phyloP scores from a whole-genome alignment of 345 rosid genomes.

The Melaleuca alternifolia region DNA sequence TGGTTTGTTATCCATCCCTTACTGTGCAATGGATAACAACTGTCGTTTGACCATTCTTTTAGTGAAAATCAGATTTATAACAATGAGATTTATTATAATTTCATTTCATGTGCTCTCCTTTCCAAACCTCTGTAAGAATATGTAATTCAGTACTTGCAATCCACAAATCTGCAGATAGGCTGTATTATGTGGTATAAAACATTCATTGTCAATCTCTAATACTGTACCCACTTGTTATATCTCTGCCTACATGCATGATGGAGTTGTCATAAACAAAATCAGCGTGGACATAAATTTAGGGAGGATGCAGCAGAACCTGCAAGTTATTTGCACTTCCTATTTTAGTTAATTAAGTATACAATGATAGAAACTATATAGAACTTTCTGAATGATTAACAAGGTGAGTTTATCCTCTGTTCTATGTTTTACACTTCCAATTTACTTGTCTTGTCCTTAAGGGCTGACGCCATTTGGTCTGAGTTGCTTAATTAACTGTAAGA shows the following conservation, averaged over 20 bases:
- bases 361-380: not conserved
- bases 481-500: not conserved
- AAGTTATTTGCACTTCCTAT: not conserved
- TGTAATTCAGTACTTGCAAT: not conserved
- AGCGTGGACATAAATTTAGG: not conserved
- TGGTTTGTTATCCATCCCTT: not conserved
- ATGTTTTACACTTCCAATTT: not conserved
- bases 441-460: not conserved
- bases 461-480: not conserved
- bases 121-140: not conserved
- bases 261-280: not conserved
- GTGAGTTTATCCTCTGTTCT: not conserved
- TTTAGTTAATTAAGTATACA: not conserved
- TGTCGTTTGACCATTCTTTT: not conserved
- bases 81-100: not conserved
- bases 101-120: not conserved
- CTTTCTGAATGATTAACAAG: not conserved
- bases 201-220: not conserved
- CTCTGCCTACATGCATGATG: not conserved
- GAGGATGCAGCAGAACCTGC: not conserved
- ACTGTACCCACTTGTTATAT: not conserved
- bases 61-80: not conserved
- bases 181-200: not conserved
- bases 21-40: not conserved
- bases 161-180: not conserved